phyloP scores from a whole-genome alignment of 306 rosid genomes.

The Acacia crassicarpa region DNA sequence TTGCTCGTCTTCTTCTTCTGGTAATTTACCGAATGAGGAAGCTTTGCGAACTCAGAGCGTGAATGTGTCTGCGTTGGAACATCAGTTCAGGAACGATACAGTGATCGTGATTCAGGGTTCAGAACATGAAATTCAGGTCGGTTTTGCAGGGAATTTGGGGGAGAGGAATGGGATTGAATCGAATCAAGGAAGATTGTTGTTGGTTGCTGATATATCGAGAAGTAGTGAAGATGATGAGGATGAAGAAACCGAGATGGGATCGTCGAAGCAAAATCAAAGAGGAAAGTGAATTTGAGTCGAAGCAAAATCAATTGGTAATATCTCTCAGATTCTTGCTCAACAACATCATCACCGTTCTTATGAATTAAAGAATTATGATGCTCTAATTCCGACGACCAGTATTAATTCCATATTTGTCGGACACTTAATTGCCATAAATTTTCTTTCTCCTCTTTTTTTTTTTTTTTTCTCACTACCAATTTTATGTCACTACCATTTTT shows the following conservation, averaged over 20 bases:
- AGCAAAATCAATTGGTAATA: not conserved
- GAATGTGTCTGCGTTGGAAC: conserved; percentile 36
- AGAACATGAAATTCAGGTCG: conserved; percentile 22
- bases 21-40: conserved; percentile 13
- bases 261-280: conserved; percentile 9
- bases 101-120: conserved; percentile 44
- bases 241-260: conserved; percentile 30
- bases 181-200: conserved; percentile 30
- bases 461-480: too few species aligned
- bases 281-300: too few species aligned
- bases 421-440: not conserved
- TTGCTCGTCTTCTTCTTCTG: not conserved
- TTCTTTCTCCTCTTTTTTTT: not conserved
- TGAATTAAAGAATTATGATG: not conserved
- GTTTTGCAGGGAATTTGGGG: conserved; percentile 11
- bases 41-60: conserved; percentile 13
- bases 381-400: not conserved
- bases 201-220: conserved; percentile 46
- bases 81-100: conserved; percentile 42
- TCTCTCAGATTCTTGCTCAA: not conserved
- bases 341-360: not conserved
- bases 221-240: conserved; percentile 13
- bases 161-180: conserved; percentile 38
- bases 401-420: not conserved
- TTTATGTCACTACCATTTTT: too few species aligned